Evolutionary conservation across 495 filamentous ascomycete genomes (phyloP).

Genomic region (Penicillium diatomitis): DNA sequence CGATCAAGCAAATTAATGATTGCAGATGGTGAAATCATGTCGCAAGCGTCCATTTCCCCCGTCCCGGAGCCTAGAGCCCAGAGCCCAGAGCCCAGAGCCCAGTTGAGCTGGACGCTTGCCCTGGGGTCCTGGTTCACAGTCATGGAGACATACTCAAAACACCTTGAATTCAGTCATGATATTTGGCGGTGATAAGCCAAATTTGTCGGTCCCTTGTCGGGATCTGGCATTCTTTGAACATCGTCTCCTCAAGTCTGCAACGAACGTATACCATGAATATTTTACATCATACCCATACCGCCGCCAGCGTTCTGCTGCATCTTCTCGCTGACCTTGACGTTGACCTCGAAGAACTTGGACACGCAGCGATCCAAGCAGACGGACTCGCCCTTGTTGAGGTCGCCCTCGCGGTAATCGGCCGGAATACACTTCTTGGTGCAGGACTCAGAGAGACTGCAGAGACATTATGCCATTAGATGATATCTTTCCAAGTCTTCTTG

Average conservation of each 20-base stretch:
- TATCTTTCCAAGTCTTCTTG: too few species aligned
- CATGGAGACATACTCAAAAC: neutral
- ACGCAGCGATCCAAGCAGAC: conserved; percentile 96
- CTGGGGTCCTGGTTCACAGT: conserved; percentile 2
- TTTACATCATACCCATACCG: conserved; percentile 46
- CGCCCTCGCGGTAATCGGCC: conserved; percentile 80
- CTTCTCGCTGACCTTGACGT: conserved; percentile 84
- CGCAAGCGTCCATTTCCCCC: too few species aligned
- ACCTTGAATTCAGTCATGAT: too few species aligned
- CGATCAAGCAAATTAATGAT: conserved; percentile 1
- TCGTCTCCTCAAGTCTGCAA: too few species aligned
- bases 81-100: too few species aligned
- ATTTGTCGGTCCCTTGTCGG: too few species aligned
- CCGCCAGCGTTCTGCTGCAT: conserved; percentile 58
- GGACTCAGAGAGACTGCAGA: conserved; percentile 66
- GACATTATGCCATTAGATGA: neutral
- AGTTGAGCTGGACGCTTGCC: too few species aligned
- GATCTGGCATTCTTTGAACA: too few species aligned
- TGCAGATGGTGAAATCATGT: conserved; percentile 14
- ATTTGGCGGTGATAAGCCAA: too few species aligned
- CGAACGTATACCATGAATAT: too few species aligned
- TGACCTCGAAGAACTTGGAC: conserved; percentile 96
- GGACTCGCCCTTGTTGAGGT: conserved; percentile 96
- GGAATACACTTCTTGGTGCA: conserved; percentile 92
- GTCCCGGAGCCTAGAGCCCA: too few species aligned